phyloP scores from a whole-genome alignment of 805 yeast species.

The Candida peoriensis region DNA sequence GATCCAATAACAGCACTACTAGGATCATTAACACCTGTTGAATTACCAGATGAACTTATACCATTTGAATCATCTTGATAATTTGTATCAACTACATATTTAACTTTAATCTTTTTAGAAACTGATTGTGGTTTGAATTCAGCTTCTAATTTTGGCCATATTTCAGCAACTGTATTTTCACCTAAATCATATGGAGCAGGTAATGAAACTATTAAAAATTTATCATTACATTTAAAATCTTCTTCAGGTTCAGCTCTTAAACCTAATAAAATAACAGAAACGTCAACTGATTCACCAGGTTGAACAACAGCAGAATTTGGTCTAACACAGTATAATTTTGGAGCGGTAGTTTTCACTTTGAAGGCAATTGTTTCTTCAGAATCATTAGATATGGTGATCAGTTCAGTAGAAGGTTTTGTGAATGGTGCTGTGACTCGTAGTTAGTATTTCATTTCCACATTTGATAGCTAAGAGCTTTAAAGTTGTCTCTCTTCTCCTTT shows the following conservation, averaged over 20 bases:
- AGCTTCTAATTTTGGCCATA: constrained; percentile 72
- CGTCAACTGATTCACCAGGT: constrained; percentile 69
- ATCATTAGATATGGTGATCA: constrained; percentile 47
- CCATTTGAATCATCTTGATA: neutral
- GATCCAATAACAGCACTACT: constrained; percentile 12
- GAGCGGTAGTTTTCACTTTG: constrained; percentile 98
- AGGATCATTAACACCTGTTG: too few species aligned
- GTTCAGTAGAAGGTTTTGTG: constrained; percentile 63
- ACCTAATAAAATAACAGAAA: constrained; percentile 84
- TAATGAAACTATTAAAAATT: constrained; percentile 82
- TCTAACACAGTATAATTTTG: constrained; percentile 89
- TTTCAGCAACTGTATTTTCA: constrained; percentile 55
- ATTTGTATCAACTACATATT: constrained; percentile 32
- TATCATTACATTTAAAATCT: constrained; percentile 81
- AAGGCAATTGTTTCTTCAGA: constrained; percentile 65
- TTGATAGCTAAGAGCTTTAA: too few species aligned
- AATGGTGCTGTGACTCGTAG: constrained; percentile 54
- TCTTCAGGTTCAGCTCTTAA: constrained; percentile 66
- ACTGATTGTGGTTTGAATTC: constrained; percentile 48
- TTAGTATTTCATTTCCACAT: constrained; percentile 7
- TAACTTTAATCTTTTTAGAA: constrained; percentile 65
- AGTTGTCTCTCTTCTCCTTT: too few species aligned
- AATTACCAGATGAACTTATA: too few species aligned
- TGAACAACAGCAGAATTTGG: constrained; percentile 83
- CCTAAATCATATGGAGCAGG: constrained; percentile 62